Evolutionary conservation across 2,329 filamentous ascomycete species (phyloP), one percentile per base, ranked within the genome.

Genomic region (Hypoxylon sp.): DNA sequence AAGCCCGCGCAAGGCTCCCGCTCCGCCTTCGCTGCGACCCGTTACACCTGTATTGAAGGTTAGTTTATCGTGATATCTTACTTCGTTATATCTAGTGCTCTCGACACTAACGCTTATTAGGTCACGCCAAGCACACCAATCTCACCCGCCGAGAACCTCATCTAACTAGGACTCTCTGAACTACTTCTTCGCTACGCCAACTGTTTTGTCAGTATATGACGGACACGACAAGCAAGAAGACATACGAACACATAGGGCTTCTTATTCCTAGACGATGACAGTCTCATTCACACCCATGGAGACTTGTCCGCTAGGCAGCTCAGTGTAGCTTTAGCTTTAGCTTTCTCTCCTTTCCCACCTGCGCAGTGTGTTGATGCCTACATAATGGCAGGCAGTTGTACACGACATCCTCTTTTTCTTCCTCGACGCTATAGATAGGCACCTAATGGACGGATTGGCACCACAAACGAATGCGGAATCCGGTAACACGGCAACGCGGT

Each of bases 1-100:
- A 52, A 68, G 36, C 56, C 70, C 72, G 70, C 75, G 70, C 61
- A 73, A 72, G 65, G 73, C 73, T 6, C 72, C 74, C 55, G 64
- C 74, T 53, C 74, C 74, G 67, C 73, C 43, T 43, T 32, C 71
- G 11, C 49, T 66, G 17, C 69, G 60, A 63, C 50, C 70, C 28
- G 58, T 71, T 36, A 55, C 70, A 21, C 73, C 73, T 21, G 46
- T 48, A 5, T 46, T 74, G 36, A 57, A 70, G 51, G 74, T 76
- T 21, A 70, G 72, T 72, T 17, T 62, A 17, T 49, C 30, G 17
- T 17, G 32, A 21, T 9, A 46, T 21, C 11, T 19, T 41, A 2
- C 30, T 17, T 7, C 38, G 19, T 9, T 43, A 21, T 13, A 13
- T 43, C 5, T 6, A 19, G 19, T 46, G 1, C 30, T 30, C 19